These are phyloP conservation scores for Teunomyces aglyptinius DNA, from an alignment of 805 yeast species.

Conservation along the genomic window DNA sequence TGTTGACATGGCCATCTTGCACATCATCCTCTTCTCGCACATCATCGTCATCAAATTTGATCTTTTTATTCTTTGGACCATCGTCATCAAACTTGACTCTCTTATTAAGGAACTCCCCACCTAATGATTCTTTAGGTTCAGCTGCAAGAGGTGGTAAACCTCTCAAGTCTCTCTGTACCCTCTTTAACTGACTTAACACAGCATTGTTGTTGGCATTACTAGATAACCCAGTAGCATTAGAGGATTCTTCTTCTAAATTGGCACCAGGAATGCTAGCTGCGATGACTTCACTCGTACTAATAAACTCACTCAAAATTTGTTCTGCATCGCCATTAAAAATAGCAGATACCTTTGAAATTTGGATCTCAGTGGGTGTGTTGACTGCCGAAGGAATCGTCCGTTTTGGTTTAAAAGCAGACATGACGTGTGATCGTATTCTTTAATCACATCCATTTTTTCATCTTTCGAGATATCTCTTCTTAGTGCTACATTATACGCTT, in stretches of 20 bases:
- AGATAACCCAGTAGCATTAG: constrained; percentile 29
- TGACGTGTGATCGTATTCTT: neutral
- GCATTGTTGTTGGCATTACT: constrained; percentile 34
- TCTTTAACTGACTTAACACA: constrained; percentile 58
- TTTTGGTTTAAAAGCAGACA: constrained; percentile 40
- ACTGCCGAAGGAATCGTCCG: constrained; percentile 44
- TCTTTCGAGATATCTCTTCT: neutral
- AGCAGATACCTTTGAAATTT: constrained; percentile 24
- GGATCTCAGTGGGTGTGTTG: constrained; percentile 46
- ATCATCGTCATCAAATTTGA: constrained; percentile 13
- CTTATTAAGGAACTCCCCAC: constrained; percentile 18
- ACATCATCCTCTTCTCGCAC: constrained; percentile 8
- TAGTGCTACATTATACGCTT: constrained; percentile 7
- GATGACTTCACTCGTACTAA: constrained; percentile 35
- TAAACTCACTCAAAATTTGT: constrained; percentile 41
- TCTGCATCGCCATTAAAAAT: constrained; percentile 46
- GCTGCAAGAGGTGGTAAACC: constrained; percentile 68
- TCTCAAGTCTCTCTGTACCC: constrained; percentile 74
- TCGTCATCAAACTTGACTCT: constrained; percentile 25
- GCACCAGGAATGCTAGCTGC: constrained; percentile 27
- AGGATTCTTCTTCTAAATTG: constrained; percentile 22
- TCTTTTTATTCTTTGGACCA: constrained; percentile 16
- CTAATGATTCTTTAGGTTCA: constrained; percentile 10
- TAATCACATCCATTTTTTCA: neutral
- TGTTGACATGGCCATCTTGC: neutral